Percentiles rank a stretch among this genome's conserved stretches.
Conservation (phyloP, 2,329 filamentous ascomycete genomes). For the Ceratocystis diversiconidia region DNA sequence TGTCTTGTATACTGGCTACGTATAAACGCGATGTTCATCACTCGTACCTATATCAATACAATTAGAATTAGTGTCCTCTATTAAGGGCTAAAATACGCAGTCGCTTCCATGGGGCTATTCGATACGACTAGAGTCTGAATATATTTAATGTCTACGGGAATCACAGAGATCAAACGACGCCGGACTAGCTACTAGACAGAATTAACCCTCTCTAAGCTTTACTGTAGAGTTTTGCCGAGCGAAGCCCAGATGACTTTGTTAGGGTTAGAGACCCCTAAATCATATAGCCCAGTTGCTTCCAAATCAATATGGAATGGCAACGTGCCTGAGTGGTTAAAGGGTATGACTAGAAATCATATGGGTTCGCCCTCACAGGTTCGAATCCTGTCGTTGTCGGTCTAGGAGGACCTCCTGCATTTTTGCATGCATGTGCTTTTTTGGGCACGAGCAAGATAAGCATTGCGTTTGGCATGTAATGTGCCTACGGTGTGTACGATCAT, state of each 20-base stretch:
- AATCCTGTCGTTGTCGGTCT: conserved; percentile 14
- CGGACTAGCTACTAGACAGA: too few relatives aligned
- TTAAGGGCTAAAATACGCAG: neutral
- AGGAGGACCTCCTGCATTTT: neutral
- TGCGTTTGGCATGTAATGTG: too few relatives aligned
- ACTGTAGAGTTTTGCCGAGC: too few relatives aligned
- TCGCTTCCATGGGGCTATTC: too few relatives aligned
- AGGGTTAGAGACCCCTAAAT: neutral
- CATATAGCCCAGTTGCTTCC: neutral
- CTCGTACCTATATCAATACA: neutral
- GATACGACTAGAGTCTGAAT: too few relatives aligned
- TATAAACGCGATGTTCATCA: neutral
- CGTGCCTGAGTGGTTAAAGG: conserved; percentile 18
- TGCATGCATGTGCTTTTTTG: neutral
- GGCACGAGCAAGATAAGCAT: neutral
- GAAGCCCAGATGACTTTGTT: neutral
- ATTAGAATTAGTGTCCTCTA: neutral
- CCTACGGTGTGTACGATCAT: too few relatives aligned
- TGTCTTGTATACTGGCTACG: neutral
- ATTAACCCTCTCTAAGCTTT: too few relatives aligned
- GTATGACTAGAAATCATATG: conserved; percentile 18
- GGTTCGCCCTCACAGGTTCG: conserved; percentile 17
- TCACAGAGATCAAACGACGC: too few relatives aligned
- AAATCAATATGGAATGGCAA: neutral
- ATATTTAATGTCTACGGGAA: too few relatives aligned